phyloP scores from a whole-genome alignment of 768 basidiomycete genomes.

The Podaxis pistillaris region DNA sequence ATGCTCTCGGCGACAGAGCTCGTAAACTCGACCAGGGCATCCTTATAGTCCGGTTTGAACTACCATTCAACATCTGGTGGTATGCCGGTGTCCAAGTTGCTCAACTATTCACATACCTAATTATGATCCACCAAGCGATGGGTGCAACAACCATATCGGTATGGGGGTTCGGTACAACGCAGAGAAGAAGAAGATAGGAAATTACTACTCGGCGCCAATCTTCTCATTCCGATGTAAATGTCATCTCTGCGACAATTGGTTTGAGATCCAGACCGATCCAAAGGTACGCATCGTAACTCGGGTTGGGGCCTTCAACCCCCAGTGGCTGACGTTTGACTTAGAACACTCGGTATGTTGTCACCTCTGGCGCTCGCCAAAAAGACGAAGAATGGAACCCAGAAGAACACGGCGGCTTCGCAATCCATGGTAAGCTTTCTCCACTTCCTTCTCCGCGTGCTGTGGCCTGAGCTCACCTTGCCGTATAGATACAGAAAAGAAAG shows the following conservation, averaged over 20 bases:
- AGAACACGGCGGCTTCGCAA: constrained; percentile 90
- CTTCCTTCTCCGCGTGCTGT: neutral
- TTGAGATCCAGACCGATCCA: constrained; percentile 96
- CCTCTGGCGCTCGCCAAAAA: constrained; percentile 90
- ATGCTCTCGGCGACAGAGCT: constrained; percentile 90
- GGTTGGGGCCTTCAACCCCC: neutral
- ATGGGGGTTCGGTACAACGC: constrained; percentile 99
- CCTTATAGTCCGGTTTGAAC: constrained; percentile 91
- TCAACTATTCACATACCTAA: neutral
- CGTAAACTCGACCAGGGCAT: constrained; percentile 96
- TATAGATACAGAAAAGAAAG: constrained; percentile 62
- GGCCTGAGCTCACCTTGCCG: neutral
- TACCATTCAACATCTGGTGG: constrained; percentile 98
- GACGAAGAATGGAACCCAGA: constrained; percentile 97
- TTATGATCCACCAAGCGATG: constrained; percentile 53
- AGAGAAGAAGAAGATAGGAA: constrained; percentile 96
- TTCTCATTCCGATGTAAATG: constrained; percentile 97
- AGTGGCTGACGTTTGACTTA: constrained; percentile 26
- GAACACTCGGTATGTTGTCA: constrained; percentile 95
- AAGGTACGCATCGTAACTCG: constrained; percentile 51
- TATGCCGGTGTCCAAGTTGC: constrained; percentile 33
- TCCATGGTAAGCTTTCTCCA: constrained; percentile 61
- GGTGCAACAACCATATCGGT: constrained; percentile 95
- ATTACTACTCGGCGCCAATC: constrained; percentile 93
- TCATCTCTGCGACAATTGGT: constrained; percentile 94